Evolutionary conservation across 2,329 filamentous ascomycete species (phyloP), one percentile per base, ranked within the genome.

Genomic region (Fusarium sp.): DNA sequence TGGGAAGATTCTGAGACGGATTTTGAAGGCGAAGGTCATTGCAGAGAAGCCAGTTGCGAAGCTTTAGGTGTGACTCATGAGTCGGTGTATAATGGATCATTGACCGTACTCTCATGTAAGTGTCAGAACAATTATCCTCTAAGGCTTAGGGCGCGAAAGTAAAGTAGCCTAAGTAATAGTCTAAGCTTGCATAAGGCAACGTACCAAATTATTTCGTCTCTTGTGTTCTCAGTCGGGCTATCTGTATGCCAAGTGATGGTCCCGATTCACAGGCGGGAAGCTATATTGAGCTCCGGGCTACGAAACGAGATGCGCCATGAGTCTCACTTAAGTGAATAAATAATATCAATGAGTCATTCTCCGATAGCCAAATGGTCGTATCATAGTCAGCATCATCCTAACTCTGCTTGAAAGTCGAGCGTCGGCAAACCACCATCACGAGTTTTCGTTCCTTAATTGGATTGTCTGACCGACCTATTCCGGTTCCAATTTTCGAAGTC

Each of bases 1-100:
- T 74, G 91, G 92, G 18, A 94, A 94, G 86, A 92, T 94, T 50
- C 5, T 70, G 6, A 54, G 67, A 10, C 50, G 67, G 1, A 16
- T 70, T 3, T 27, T 70, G 56, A 70, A 63, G 47, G 50, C 66
- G n/a, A 45, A 55, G 27, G 90, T 90, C 18, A 25, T 44, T 24
- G 40, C 15, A 1, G 50, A 59, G 44, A 68, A 63, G 4, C 49
- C 63, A 0, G 38, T 10, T 16, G 52, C 67, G 3, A 70, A 71
- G 25, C 67, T 70, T 3, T 70, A 27, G 46, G 14, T 20, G 16
- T 24, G 18, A 4, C 34, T 38, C 34, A n/a, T 12, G 10, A n/a
- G 34, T 38, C 18, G 18, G 6, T 12, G 10, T 38, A n/a, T n/a
- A 30, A 30, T 30, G 29, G 29, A 30, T 30, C 3, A 30, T 30